Base-by-base conservation (phyloP, 2,329 filamentous ascomycete species). In the Gaeumannomyces tritici region DNA sequence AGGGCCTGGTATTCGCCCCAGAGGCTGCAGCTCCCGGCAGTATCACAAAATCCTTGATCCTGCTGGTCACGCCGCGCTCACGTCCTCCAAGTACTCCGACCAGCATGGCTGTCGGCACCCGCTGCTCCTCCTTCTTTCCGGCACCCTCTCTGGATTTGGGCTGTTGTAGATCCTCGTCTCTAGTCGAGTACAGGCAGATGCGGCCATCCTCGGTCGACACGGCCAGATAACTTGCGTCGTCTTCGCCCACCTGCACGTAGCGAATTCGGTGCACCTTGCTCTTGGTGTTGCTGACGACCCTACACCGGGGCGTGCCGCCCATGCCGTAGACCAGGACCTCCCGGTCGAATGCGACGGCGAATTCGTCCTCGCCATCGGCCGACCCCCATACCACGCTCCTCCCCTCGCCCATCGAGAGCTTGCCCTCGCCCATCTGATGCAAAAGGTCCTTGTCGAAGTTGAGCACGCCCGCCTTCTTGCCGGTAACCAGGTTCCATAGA, bases 401-500 rank as follows among this genome's bases (percentile, higher is more conserved):
- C 4, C 92, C 93, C 72, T 98, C 95, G 15, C 93, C 93, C 57
- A 86, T 88, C 57, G 87, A 85, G 73, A 88, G 87, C 73, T 85
- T 86, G 56, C 87, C 84, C 77, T 96, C 91, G 57, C 90, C 91
- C 13, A 89, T 84, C 68, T 89, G 86, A 57, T 84, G 80, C 61
- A 98, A 79, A 69, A 95, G 81, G 0, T 88, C 84, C 63, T 84
- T 82, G 66, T 83, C 84, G 73, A 98, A 98, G 72, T 90, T 95
- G 68, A 99, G 77, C 61, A 96, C 93, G 33, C 93, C 91, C 0
- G 93, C 93, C 77, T 96, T 97, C 78, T 93, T 96, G 21, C 93
- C 95, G 3, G 93, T 98, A 67, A 98, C 92, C 66, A 99, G 74
- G 71, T 99, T 98, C 95, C 95, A 99, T 66, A 98, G 75, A 66